phyloP scores from a whole-genome alignment of 1,284 basidiomycete species.

The Ustilago esculenta region DNA sequence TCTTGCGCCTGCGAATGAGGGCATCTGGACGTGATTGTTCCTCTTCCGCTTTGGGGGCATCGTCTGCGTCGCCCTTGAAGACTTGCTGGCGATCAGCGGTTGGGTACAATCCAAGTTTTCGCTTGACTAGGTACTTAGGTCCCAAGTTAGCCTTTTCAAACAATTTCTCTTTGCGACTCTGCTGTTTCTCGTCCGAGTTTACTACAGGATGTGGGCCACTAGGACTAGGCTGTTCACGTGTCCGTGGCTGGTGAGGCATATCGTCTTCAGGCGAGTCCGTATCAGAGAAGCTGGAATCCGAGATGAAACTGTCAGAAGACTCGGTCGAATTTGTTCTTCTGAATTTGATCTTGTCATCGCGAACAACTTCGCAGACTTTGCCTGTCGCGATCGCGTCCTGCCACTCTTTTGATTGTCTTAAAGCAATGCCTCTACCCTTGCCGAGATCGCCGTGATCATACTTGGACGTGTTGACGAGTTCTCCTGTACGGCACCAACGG shows the following conservation, averaged over 20 bases:
- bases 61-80: slow-evolving; percentile 15
- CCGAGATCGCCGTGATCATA: slow-evolving; percentile 54
- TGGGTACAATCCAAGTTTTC: slow-evolving; percentile 41
- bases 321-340: slow-evolving; percentile 11
- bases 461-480: slow-evolving; percentile 69
- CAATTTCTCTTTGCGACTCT: slow-evolving; percentile 35
- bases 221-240: too few species aligned
- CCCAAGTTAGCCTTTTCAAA: slow-evolving; percentile 39
- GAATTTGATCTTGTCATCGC: slow-evolving; percentile 51
- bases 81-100: slow-evolving; percentile 35
- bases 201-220: not conserved
- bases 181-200: slow-evolving; percentile 36
- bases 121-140: slow-evolving; percentile 45
- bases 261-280: too few species aligned
- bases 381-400: slow-evolving; percentile 30
- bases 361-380: slow-evolving; percentile 32
- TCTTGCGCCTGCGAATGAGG: slow-evolving; percentile 33
- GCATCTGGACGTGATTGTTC: slow-evolving; percentile 14
- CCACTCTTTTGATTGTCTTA: slow-evolving; percentile 37
- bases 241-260: too few species aligned
- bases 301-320: slow-evolving; percentile 35
- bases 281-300: slow-evolving; percentile 16
- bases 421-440: slow-evolving; percentile 58
- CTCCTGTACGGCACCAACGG: slow-evolving; percentile 75
- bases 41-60: not conserved